Conservation (phyloP, 352 stramenopile species). For the Globisporangium spinosum region DNA sequence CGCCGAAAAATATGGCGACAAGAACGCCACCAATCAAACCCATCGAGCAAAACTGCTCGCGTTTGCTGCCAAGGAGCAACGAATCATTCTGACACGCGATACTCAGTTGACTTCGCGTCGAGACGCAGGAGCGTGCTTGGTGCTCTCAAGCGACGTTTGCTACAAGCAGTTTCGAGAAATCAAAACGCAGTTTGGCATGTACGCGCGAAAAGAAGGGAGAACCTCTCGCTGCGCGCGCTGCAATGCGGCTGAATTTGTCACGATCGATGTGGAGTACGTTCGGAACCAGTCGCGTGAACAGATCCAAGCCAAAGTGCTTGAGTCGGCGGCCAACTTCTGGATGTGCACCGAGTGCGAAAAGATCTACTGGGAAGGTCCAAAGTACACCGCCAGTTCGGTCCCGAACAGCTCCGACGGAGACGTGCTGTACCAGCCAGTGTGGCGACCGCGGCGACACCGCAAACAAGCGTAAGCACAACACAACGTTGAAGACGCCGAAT, state of each 20-base stretch:
- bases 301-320: constrained; percentile 28
- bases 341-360: constrained; percentile 60
- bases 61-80: constrained; percentile 31
- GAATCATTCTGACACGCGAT: constrained; percentile 53
- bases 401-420: background rate
- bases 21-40: constrained; percentile 24
- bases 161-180: constrained; percentile 60
- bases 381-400: constrained; percentile 37
- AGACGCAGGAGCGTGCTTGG: constrained; percentile 49
- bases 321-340: constrained; percentile 38
- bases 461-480: background rate
- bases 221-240: constrained; percentile 45
- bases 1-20: constrained; percentile 27
- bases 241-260: constrained; percentile 41
- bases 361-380: constrained; percentile 77
- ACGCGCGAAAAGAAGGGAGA: constrained; percentile 27
- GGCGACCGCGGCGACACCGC: constrained; percentile 1
- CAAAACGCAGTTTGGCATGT: constrained; percentile 50
- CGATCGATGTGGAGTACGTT: constrained; percentile 27
- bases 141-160: constrained; percentile 44
- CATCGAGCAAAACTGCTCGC: constrained; percentile 40
- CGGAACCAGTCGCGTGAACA: constrained; percentile 26
- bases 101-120: constrained; percentile 35
- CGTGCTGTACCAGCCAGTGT: constrained; percentile 11
- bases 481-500: background rate